Evolutionary conservation across 139 green algal genomes (phyloP), one percentile per base, ranked within the genome.

Genomic region (Chlamydomonas incerta): DNA sequence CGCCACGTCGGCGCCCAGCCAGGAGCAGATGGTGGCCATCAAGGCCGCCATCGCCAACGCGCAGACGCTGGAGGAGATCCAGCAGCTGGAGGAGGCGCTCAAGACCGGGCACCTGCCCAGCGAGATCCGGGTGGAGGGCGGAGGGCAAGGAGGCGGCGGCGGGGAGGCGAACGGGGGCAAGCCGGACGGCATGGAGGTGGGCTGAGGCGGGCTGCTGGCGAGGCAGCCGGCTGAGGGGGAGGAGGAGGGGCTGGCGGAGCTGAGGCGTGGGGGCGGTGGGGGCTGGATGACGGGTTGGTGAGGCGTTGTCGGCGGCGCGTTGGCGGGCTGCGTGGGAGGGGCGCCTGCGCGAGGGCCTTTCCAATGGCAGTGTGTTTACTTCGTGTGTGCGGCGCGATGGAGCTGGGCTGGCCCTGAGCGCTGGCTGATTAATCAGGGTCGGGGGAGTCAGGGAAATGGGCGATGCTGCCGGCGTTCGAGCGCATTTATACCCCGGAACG

Each of bases 41-140:
- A 96, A 97, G 87, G 96, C 95, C 8, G 96, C 96, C 18, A 98
- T 99, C 83, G 96, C 95, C 0, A 96, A 95, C 50, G 92, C 92
- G n/a, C 87, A 93, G 60, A 99, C 97, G 13, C 89, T 99, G 80
- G 95, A 99, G 80, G 97, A 99, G 86, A 96, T 98, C 35, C 50
- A 86, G 68, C 65, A 87, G 65, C 88, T 99, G 47, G 97, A 99
- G 89, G 88, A 93, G 37, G 96, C 96, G 23, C 90, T 99, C 18
- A 89, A 74, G 23, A 92, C 90, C 24, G 97, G 97, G 21, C 87
- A 95, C n/a, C 65, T 98, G 80, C 96, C 95, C 0, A 91, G 84
- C 29, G 88, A 93, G 34, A 80, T 74, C 33, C 46, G 46, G 31
- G 46, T 83, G 18, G 77, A 74, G 46, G 18, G 77, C 46, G n/a